Conservation (phyloP, 2,329 filamentous ascomycete genomes). For the Cladophialophora exuberans region DNA sequence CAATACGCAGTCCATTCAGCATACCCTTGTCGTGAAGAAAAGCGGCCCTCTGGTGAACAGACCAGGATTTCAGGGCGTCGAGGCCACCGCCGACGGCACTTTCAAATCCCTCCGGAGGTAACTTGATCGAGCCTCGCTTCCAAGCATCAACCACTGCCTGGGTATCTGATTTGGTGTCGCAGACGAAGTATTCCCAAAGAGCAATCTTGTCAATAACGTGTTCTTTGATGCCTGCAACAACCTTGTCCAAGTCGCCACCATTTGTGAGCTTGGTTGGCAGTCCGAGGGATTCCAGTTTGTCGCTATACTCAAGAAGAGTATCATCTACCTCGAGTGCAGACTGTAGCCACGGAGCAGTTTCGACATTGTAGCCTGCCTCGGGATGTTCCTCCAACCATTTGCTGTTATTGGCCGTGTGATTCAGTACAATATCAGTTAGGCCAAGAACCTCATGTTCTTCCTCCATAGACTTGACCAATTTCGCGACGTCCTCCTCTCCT, state of each 20-base stretch:
- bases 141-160: slow-evolving; percentile 73
- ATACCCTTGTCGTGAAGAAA: slow-evolving; percentile 71
- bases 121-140: slow-evolving; percentile 62
- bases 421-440: slow-evolving; percentile 95
- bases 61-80: slow-evolving; percentile 57
- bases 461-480: slow-evolving; percentile 80
- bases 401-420: slow-evolving; percentile 96
- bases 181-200: slow-evolving; percentile 91
- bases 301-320: slow-evolving; percentile 68
- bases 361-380: slow-evolving; percentile 91
- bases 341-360: slow-evolving; percentile 76
- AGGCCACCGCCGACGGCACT: slow-evolving; percentile 52
- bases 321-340: slow-evolving; percentile 75
- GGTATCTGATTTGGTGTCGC: slow-evolving; percentile 75
- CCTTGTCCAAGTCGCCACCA: slow-evolving; percentile 71
- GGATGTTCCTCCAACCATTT: slow-evolving; percentile 93
- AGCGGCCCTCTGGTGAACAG: slow-evolving; percentile 60
- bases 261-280: slow-evolving; percentile 74
- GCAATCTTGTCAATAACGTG: slow-evolving; percentile 76
- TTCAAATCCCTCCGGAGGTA: slow-evolving; percentile 58
- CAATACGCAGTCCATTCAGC: slow-evolving; percentile 71
- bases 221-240: slow-evolving; percentile 84
- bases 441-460: slow-evolving; percentile 81
- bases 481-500: slow-evolving; percentile 79
- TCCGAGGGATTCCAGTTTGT: slow-evolving; percentile 66